Evolutionary conservation across 163 green algal species (phyloP).

Genomic region (Scenedesmus sp.): DNA sequence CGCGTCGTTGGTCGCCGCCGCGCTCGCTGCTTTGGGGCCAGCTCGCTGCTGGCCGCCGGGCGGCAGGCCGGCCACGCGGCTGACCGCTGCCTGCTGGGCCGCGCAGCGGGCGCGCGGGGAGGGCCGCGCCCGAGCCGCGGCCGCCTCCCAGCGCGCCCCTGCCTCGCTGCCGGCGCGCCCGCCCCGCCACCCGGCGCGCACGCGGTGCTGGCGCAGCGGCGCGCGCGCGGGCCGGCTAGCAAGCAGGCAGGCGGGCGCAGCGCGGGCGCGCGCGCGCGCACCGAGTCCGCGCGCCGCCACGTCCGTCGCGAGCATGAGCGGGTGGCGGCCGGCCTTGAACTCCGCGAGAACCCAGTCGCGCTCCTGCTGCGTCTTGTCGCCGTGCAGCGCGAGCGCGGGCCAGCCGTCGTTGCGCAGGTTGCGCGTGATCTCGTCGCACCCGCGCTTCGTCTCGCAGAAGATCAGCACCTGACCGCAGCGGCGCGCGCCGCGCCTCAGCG

Average conservation of each 20-base stretch:
- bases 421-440: conserved; percentile 86
- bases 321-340: conserved; percentile 78
- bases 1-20: too few species aligned
- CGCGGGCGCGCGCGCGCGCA: too few species aligned
- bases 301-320: conserved; percentile 92
- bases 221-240: neutral
- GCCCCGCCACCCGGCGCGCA: too few species aligned
- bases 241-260: neutral
- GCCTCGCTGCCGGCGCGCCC: neutral
- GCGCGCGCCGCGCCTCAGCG: too few species aligned
- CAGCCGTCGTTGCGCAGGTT: conserved; percentile 90
- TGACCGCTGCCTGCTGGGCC: conserved; percentile 1
- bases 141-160: neutral
- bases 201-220: neutral
- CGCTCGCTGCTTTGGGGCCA: too few species aligned
- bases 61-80: neutral
- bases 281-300: conserved; percentile 86
- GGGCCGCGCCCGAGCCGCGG: neutral
- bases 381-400: conserved; percentile 93
- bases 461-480: conserved; percentile 77
- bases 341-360: conserved; percentile 85
- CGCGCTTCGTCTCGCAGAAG: conserved; percentile 91
- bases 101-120: neutral
- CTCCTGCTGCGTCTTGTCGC: conserved; percentile 97
- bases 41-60: neutral